These are phyloP conservation scores for Prunus salicina DNA, from an alignment of 306 rosid genomes.

Conservation along the genomic window DNA sequence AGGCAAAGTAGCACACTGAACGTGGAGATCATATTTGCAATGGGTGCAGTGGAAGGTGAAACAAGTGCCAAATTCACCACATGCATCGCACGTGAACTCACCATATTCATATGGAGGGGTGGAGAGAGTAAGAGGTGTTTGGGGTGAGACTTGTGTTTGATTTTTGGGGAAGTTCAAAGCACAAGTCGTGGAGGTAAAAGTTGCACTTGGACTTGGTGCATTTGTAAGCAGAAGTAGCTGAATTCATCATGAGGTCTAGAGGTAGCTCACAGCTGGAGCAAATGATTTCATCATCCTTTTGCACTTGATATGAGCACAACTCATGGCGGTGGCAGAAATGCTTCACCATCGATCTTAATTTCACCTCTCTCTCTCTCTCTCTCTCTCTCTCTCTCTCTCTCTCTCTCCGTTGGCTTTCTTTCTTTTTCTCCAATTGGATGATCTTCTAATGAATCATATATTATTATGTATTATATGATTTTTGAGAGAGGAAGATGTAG, in stretches of 20 bases:
- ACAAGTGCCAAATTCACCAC: slow-evolving; percentile 9
- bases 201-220: slow-evolving; percentile 26
- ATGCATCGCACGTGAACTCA: slow-evolving; percentile 16
- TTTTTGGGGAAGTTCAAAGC: slow-evolving; percentile 19
- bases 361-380: too few relatives aligned
- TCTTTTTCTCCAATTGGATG: too few relatives aligned
- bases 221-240: neutral
- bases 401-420: too few relatives aligned
- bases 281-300: slow-evolving; percentile 16
- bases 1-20: slow-evolving; percentile 20
- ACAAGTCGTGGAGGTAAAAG: slow-evolving; percentile 22
- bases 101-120: neutral
- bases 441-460: too few relatives aligned
- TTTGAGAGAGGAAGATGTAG: neutral
- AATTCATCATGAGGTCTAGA: neutral
- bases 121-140: slow-evolving; percentile 21
- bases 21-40: slow-evolving; percentile 16
- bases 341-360: slow-evolving; percentile 8
- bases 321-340: slow-evolving; percentile 32
- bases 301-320: neutral
- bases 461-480: too few relatives aligned
- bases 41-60: slow-evolving; percentile 13
- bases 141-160: slow-evolving; percentile 22
- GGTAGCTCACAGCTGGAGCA: slow-evolving; percentile 23
- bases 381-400: too few relatives aligned